Evolutionary conservation across 2,329 filamentous ascomycete genomes (phyloP).

Genomic region (Grosmannia huntii): DNA sequence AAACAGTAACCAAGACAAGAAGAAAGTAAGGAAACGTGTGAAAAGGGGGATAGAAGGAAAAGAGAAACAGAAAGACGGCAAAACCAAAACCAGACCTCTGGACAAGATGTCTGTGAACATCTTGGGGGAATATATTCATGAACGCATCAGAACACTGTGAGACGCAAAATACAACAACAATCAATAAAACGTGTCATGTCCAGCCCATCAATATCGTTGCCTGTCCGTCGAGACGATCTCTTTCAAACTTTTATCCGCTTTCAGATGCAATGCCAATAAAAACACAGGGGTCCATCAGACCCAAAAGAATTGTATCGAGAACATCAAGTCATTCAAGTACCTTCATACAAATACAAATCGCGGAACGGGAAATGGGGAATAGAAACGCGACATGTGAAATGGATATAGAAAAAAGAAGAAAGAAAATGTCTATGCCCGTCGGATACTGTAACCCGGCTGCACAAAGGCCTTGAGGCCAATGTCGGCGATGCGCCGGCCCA

Average conservation of each 20-base stretch:
- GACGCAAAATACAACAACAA: background rate
- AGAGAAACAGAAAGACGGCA: background rate
- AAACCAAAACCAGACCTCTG: background rate
- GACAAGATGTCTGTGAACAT: background rate
- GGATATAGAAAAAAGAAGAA: background rate
- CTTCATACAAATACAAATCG: background rate
- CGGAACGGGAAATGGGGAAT: background rate
- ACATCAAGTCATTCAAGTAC: background rate
- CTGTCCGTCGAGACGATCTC: background rate
- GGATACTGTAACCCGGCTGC: constrained; percentile 35
- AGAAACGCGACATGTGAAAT: background rate
- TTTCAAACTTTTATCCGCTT: background rate
- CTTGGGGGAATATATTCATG: background rate
- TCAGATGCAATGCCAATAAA: background rate
- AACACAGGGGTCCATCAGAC: background rate
- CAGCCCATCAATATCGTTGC: background rate
- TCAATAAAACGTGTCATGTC: background rate
- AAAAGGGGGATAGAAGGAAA: background rate
- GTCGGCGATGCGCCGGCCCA: constrained; percentile 57
- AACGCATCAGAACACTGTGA: background rate
- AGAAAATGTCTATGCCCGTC: background rate
- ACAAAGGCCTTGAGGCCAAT: constrained; percentile 51
- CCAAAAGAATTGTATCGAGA: background rate
- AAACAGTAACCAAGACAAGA: background rate
- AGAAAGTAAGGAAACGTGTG: background rate